Conservation (phyloP, 202 grass and related monocot species). For the Schoenoplectus triqueter region DNA sequence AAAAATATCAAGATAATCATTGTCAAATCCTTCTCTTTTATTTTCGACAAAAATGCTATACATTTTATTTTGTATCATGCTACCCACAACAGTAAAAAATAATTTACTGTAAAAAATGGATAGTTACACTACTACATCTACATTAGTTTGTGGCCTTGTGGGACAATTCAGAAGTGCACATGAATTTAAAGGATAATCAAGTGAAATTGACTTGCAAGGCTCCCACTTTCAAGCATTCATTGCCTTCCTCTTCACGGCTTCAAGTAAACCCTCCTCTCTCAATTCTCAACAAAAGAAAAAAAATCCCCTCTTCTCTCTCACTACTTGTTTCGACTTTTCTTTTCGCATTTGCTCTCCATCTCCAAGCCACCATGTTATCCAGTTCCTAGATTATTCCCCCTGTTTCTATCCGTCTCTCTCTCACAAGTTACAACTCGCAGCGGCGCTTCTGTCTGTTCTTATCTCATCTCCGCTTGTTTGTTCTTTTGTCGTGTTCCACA, state of each 20-base stretch:
- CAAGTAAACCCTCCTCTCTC: too few relatives aligned
- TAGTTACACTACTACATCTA: neutral
- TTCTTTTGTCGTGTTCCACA: constrained; percentile 22
- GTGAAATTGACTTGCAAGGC: constrained; percentile 32
- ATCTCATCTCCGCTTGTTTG: neutral
- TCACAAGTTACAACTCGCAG: neutral
- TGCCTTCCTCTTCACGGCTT: constrained; percentile 27
- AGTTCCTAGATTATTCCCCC: constrained; percentile 1
- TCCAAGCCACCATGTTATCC: constrained; percentile 1
- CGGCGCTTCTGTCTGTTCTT: constrained; percentile 3
- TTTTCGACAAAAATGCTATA: too few relatives aligned
- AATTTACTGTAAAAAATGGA: too few relatives aligned
- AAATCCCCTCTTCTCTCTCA: too few relatives aligned
- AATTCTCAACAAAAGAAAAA: too few relatives aligned
- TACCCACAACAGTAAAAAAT: too few relatives aligned
- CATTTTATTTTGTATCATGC: too few relatives aligned
- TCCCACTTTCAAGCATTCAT: constrained; percentile 25
- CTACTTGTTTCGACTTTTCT: too few relatives aligned
- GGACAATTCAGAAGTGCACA: constrained; percentile 3
- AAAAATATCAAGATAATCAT: too few relatives aligned
- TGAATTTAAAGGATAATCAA: neutral
- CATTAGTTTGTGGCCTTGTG: neutral
- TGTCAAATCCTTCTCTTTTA: too few relatives aligned
- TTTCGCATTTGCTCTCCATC: neutral
- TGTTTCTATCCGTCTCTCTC: neutral